Evolutionary conservation across 306 rosid genomes (phyloP).

Genomic region (Rosa rugosa): DNA sequence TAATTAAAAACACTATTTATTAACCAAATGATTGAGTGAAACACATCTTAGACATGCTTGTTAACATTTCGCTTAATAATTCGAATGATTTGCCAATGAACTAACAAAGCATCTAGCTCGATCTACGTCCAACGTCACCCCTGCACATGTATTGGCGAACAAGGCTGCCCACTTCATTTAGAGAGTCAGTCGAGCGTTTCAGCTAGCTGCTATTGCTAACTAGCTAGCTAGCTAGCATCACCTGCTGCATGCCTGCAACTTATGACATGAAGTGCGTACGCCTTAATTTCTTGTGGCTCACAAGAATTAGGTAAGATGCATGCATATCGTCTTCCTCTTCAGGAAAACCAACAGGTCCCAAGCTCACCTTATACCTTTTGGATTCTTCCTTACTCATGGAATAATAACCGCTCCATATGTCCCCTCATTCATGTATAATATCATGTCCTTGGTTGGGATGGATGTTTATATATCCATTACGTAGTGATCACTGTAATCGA

Average conservation of each 20-base stretch:
- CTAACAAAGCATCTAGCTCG: neutral
- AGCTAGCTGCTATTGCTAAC: neutral
- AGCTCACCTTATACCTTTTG: neutral
- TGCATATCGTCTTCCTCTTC: neutral
- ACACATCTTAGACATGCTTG: neutral
- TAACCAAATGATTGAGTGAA: neutral
- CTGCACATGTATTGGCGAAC: neutral
- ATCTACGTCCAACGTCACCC: neutral
- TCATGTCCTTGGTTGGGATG: neutral
- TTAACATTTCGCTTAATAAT: neutral
- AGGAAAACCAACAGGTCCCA: neutral
- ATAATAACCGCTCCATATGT: neutral
- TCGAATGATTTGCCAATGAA: neutral
- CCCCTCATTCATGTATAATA: neutral
- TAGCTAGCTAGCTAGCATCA: neutral
- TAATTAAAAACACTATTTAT: too few relatives aligned
- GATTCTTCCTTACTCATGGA: conserved; percentile 7
- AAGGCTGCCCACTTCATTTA: neutral
- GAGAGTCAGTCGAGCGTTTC: neutral
- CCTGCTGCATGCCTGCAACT: neutral
- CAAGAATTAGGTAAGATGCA: neutral
- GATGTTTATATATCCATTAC: neutral
- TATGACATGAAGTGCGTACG: neutral
- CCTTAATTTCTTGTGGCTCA: neutral
- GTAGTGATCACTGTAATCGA: neutral